Evolutionary conservation across 345 rosid species (phyloP).

Genomic region (Eucalyptus pauciflora): DNA sequence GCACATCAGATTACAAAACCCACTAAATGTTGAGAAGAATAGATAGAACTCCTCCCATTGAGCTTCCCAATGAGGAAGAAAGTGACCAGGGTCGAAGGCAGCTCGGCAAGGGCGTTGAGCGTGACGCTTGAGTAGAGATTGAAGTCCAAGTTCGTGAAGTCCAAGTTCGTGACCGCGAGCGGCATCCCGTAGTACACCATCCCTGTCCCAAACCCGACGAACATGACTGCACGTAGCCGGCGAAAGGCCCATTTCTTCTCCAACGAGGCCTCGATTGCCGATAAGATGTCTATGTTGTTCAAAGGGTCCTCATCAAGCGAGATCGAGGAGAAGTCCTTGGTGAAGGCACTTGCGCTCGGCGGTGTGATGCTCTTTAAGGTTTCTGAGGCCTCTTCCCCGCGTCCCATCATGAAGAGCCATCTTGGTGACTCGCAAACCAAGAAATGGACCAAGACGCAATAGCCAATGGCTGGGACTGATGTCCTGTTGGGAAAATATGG

Average conservation of each 20-base stretch:
- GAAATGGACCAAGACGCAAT: conserved; percentile 10
- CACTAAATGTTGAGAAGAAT: conserved; percentile 27
- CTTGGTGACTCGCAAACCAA: conserved; percentile 42
- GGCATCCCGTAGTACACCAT: conserved; percentile 74
- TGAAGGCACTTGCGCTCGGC: not conserved
- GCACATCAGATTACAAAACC: conserved; percentile 26
- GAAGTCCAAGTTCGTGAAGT: conserved; percentile 25
- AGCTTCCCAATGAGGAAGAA: conserved; percentile 28
- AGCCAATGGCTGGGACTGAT: conserved; percentile 24
- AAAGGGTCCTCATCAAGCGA: conserved; percentile 4
- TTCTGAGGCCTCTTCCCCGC: conserved; percentile 38
- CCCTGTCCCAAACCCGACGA: conserved; percentile 47
- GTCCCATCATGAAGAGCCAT: conserved; percentile 42
- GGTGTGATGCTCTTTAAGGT: conserved; percentile 33
- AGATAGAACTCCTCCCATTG: conserved; percentile 28
- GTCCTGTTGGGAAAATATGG: conserved; percentile 3
- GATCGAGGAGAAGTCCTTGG: conserved; percentile 18
- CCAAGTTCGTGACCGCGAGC: conserved; percentile 26
- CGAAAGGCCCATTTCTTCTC: conserved; percentile 39
- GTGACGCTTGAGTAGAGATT: conserved; percentile 52
- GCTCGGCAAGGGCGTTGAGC: conserved; percentile 52
- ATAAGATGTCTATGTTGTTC: conserved; percentile 19
- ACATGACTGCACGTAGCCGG: conserved; percentile 23
- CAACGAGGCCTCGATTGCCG: conserved; percentile 28
- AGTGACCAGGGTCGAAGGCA: conserved; percentile 40